Conservation (phyloP, 306 rosid genomes). For the Trichosanthes cucumerina region DNA sequence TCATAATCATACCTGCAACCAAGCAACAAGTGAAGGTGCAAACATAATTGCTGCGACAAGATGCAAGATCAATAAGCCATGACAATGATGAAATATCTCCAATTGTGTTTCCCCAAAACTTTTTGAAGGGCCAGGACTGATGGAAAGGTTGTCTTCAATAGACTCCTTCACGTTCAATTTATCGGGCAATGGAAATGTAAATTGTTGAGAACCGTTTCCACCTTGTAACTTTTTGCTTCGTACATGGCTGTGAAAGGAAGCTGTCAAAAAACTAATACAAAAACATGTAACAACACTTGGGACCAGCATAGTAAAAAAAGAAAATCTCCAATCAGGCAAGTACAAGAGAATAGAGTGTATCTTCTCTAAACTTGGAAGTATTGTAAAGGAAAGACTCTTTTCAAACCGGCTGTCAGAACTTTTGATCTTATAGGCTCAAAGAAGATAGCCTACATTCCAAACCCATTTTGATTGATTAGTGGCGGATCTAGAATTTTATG, state of each 20-base stretch:
- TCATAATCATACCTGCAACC: conserved; percentile 64
- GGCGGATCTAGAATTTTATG: no score
- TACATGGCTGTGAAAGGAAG: conserved; percentile 67
- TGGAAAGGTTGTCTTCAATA: conserved; percentile 37
- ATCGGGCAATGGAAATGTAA: conserved; percentile 38
- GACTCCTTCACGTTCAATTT: conserved; percentile 36
- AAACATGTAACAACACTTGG: conserved; percentile 31
- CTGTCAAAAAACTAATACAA: conserved; percentile 67
- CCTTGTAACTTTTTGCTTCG: conserved; percentile 32
- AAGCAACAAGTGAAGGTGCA: conserved; percentile 78
- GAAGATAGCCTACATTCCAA: neutral
- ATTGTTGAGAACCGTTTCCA: conserved; percentile 33
- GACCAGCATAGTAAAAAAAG: conserved; percentile 11
- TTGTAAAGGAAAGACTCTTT: neutral
- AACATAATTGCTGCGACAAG: conserved; percentile 71
- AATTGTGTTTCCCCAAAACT: conserved; percentile 75
- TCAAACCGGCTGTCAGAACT: neutral
- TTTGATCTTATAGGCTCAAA: neutral
- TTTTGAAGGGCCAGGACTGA: conserved; percentile 55
- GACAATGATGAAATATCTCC: conserved; percentile 78
- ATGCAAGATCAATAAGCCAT: conserved; percentile 81
- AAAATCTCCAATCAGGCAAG: neutral
- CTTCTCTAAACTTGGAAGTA: neutral
- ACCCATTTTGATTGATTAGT: neutral
- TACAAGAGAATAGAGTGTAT: neutral